phyloP scores from a whole-genome alignment of 2,329 filamentous ascomycete species.

The Claviceps africana region DNA sequence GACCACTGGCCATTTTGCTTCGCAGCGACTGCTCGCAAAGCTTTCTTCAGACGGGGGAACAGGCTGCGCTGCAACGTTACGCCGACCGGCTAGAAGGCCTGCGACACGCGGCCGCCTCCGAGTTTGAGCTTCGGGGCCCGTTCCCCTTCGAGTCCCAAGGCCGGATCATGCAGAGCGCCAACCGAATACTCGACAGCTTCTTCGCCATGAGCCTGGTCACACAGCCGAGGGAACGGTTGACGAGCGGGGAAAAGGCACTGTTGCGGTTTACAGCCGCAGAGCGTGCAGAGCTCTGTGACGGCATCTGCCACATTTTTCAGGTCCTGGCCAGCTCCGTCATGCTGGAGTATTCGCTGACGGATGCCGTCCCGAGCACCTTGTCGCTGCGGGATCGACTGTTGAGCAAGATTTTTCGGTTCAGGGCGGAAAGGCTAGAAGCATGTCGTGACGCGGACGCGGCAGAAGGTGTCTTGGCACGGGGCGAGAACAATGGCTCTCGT shows the following conservation, averaged over 20 bases:
- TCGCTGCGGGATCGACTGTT: conserved; percentile 64
- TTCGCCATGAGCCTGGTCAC: conserved; percentile 88
- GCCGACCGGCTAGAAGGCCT: conserved; percentile 54
- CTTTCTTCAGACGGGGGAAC: conserved; percentile 75
- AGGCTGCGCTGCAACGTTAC: conserved; percentile 67
- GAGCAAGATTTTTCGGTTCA: conserved; percentile 70
- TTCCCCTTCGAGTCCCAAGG: conserved; percentile 59
- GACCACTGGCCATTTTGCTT: conserved; percentile 63
- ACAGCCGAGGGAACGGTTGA: conserved; percentile 57
- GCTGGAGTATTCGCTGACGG: conserved; percentile 75
- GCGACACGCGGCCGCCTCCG: conserved; percentile 52
- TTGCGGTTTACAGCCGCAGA: conserved; percentile 65
- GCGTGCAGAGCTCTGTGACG: conserved; percentile 61
- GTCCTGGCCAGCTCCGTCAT: conserved; percentile 81
- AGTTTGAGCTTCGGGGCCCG: conserved; percentile 71
- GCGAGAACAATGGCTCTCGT: neutral
- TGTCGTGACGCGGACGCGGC: neutral
- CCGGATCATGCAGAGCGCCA: conserved; percentile 59
- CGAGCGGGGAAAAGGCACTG: conserved; percentile 62
- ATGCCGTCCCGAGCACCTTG: conserved; percentile 65
- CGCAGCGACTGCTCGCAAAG: conserved; percentile 40
- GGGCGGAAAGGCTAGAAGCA: conserved; percentile 38
- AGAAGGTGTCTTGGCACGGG: no score
- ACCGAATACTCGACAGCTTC: conserved; percentile 72
- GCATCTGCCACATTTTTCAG: conserved; percentile 69